Conservation (phyloP, 768 basidiomycete species). For the Hericium coralloides region DNA sequence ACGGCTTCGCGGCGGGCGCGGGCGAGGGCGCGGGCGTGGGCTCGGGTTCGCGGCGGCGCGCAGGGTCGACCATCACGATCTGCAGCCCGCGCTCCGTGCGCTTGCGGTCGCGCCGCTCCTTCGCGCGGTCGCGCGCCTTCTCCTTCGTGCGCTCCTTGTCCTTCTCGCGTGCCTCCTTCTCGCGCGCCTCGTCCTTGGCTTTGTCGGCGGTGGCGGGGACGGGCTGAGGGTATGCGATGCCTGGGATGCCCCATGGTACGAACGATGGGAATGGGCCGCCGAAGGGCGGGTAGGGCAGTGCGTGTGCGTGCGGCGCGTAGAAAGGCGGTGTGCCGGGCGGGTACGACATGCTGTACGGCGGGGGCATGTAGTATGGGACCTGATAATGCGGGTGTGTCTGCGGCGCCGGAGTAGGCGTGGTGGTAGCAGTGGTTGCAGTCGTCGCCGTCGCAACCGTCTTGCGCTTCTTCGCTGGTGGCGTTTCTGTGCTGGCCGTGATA, state of each 20-base stretch:
- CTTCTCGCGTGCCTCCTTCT: background rate
- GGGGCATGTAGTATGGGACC: slow-evolving; percentile 30
- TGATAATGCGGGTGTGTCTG: slow-evolving; percentile 13
- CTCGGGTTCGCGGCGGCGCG: background rate
- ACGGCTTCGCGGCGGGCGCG: background rate
- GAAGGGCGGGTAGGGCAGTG: slow-evolving; percentile 14
- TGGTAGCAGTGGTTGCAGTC: background rate
- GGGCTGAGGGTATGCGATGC: background rate
- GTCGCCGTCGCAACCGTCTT: background rate
- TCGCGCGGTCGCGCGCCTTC: background rate
- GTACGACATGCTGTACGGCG: slow-evolving; percentile 25
- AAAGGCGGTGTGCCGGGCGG: slow-evolving; percentile 14
- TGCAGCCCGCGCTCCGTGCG: background rate
- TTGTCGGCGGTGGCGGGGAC: background rate
- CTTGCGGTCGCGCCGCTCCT: no score
- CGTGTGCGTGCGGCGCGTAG: slow-evolving; percentile 15
- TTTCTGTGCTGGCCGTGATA: background rate
- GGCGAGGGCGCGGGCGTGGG: background rate
- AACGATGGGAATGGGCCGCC: background rate
- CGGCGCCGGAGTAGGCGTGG: background rate
- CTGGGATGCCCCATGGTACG: background rate
- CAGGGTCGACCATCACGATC: background rate
- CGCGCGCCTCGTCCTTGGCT: background rate
- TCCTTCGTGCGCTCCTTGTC: background rate
- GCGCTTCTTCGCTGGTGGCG: background rate